Evolutionary conservation across 257 asterid species (phyloP), one percentile per base, ranked within the genome.

Genomic region (Nicotiana paniculata): DNA sequence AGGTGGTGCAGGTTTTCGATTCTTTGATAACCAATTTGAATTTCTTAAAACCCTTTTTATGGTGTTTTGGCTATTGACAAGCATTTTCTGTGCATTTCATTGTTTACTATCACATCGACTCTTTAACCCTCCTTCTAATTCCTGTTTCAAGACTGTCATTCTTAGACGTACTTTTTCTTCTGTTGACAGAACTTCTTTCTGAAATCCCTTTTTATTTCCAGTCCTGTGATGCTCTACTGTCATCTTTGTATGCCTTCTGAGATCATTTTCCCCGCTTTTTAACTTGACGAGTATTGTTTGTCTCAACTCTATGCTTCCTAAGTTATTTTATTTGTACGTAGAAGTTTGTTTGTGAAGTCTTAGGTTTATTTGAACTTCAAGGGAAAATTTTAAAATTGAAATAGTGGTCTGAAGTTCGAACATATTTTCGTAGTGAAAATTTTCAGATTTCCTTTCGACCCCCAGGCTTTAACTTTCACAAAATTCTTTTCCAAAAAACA

Each of bases 1-100:
- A 93, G 99, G 98, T 84, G 94, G 94, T 92, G 96, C 97, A 92
- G 96, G 98, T 90, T 91, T 91, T 82, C 95, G 88, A 86, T 92
- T 90, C 91, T 92, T 82, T 92, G 90, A 83, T 92, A 80, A 89
- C 97, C 93, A 90, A 86, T 85, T 84, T 90, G 89, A 90, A 43
- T 65, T 76, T 65, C 84, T 32, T 32, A 3, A 32, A 37, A 76
- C 57, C 61, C 21, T 51, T 79, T 89, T 82, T 76, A 54, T 87
- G 77, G 58, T 37, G 81, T 46, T 72, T 79, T 80, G 35, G 79
- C 81, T 61, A 86, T 63, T 51, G 74, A 32, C 77, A 48, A 81
- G 61, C 61, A 75, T 85, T 79, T 53, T 77, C 57, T 88, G 85
- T 83, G 88, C 86, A 54, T 81, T 30, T 85, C 28, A 4, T 51